Evolutionary conservation across 1,139 yeast genomes (phyloP).

Genomic region (Taphrina confusa): DNA sequence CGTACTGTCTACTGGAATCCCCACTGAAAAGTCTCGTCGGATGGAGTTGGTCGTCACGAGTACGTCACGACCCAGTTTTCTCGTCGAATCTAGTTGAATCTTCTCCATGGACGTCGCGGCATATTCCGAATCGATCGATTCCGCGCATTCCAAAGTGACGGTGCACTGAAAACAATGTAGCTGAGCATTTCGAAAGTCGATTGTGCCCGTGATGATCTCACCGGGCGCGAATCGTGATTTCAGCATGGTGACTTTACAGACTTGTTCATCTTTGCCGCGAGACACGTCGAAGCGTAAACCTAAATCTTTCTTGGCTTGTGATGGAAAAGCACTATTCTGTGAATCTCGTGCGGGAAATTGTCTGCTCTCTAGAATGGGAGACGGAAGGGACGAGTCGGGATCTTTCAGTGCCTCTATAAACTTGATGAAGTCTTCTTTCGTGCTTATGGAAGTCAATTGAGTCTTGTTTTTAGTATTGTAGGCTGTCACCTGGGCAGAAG

Average conservation of each 20-base stretch:
- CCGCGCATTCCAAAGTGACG: constrained; percentile 5
- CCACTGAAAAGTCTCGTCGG: not conserved
- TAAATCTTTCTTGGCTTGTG: not conserved
- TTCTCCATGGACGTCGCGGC: constrained; percentile 9
- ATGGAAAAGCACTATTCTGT: not conserved
- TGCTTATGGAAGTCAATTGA: not conserved
- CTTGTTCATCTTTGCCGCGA: constrained; percentile 11
- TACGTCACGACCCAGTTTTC: constrained; percentile 1
- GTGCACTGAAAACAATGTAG: constrained; percentile 16
- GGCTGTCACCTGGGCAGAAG: not conserved
- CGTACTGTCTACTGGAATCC: constrained; percentile 13
- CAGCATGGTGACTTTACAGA: constrained; percentile 12
- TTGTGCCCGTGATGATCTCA: not conserved
- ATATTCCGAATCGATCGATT: not conserved
- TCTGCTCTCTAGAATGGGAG: constrained; percentile 14
- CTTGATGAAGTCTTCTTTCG: constrained; percentile 8
- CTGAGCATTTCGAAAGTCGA: constrained; percentile 9
- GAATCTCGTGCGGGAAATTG: not conserved
- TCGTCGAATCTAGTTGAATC: not conserved
- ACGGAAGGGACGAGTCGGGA: not conserved
- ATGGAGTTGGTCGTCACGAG: constrained; percentile 4
- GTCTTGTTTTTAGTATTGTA: too few species aligned
- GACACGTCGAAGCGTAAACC: constrained; percentile 16
- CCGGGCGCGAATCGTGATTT: constrained; percentile 1
- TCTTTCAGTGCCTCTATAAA: constrained; percentile 6